Conservation (phyloP, 225 moss, liverwort and hornwort species). For the Bryum argenteum region DNA sequence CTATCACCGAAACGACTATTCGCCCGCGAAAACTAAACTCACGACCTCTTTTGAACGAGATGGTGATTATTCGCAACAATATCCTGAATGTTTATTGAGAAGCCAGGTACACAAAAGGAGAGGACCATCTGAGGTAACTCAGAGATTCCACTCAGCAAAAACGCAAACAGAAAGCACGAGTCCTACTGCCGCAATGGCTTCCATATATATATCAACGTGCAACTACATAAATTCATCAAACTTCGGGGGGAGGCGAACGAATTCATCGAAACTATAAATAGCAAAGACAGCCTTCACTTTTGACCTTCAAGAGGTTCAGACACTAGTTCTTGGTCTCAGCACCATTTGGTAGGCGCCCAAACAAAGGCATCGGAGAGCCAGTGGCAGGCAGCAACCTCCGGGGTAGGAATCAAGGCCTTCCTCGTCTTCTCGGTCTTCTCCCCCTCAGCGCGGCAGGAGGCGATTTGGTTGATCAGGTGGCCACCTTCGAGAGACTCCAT, state of each 20-base stretch:
- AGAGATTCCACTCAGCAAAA: conserved; percentile 46
- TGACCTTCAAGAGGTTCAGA: conserved; percentile 4
- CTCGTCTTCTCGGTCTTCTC: conserved; percentile 32
- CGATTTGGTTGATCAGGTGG: conserved; percentile 46
- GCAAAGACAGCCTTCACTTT: conserved; percentile 21
- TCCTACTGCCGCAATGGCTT: conserved; percentile 22
- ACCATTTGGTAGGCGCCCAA: conserved; percentile 43
- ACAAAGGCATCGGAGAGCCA: conserved; percentile 58
- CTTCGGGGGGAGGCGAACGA: background rate
- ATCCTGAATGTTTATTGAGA: conserved; percentile 31
- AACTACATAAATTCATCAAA: conserved; percentile 15
- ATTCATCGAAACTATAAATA: conserved; percentile 15
- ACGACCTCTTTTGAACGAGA: background rate
- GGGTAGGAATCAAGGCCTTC: conserved; percentile 25
- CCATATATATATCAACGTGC: conserved; percentile 18
- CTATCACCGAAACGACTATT: background rate
- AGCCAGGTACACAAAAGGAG: conserved; percentile 25
- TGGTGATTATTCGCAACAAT: conserved; percentile 8
- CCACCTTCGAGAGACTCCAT: conserved; percentile 49
- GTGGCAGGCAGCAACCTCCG: conserved; percentile 39
- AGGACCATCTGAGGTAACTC: conserved; percentile 31
- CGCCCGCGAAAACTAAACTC: background rate
- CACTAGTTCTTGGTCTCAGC: conserved; percentile 22
- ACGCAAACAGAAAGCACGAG: conserved; percentile 26
- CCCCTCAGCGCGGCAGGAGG: conserved; percentile 44